Conservation (phyloP, 495 filamentous ascomycete genomes). For the Elasticomyces elasticus region DNA sequence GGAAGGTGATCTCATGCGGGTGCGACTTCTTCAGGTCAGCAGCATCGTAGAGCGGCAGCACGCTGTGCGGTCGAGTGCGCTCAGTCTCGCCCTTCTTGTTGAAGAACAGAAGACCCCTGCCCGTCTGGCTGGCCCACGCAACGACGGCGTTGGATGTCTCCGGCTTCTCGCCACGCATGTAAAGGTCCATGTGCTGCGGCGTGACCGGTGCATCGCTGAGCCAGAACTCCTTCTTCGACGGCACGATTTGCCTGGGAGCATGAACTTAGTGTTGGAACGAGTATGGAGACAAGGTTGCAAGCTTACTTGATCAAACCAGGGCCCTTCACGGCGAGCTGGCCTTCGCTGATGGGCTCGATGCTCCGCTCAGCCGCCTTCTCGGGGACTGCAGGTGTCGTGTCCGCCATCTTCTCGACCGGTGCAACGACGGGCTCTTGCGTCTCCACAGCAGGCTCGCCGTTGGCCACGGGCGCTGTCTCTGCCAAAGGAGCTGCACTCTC, state of each 20-base stretch:
- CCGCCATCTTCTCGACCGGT: constrained; percentile 31
- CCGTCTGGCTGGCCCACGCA: constrained; percentile 84
- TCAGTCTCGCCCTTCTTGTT: constrained; percentile 59
- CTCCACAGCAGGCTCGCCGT: constrained; percentile 1
- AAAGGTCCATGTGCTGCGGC: constrained; percentile 59
- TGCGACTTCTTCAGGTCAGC: constrained; percentile 67
- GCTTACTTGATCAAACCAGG: constrained; percentile 87
- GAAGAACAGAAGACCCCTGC: constrained; percentile 90
- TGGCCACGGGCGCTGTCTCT: neutral
- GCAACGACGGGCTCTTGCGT: constrained; percentile 33
- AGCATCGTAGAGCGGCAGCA: constrained; percentile 45
- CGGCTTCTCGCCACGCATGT: constrained; percentile 80
- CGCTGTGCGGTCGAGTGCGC: neutral
- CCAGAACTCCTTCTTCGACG: constrained; percentile 82
- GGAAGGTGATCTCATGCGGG: constrained; percentile 71
- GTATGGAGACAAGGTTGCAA: neutral
- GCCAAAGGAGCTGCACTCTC: neutral
- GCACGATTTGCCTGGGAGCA: constrained; percentile 47
- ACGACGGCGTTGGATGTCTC: constrained; percentile 67
- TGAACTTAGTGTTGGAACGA: constrained; percentile 21
- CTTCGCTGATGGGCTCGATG: constrained; percentile 59
- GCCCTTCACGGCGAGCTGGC: constrained; percentile 74
- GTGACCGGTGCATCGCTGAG: constrained; percentile 75
- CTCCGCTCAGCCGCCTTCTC: constrained; percentile 42
- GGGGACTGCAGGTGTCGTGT: constrained; percentile 30